Percentiles rank a stretch among this genome's conserved stretches.
These are phyloP conservation scores for Chaetomium sp. DNA, from an alignment of 2,329 filamentous ascomycete genomes.

Conservation along the genomic window DNA sequence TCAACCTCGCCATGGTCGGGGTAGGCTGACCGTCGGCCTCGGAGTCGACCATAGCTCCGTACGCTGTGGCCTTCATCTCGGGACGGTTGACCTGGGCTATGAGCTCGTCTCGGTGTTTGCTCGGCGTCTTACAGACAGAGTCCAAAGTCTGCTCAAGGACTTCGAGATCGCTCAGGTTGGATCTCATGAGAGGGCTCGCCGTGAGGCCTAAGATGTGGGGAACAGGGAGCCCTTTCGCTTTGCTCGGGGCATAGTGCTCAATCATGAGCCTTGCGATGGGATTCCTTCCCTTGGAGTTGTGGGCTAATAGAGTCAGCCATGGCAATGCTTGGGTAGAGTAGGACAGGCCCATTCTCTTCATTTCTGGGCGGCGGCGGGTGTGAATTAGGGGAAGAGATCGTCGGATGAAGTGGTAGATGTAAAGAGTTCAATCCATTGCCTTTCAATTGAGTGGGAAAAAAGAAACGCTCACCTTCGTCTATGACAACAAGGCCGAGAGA, in stretches of 20 bases:
- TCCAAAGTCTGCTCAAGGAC: conserved; percentile 70
- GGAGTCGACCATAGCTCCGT: conserved; percentile 31
- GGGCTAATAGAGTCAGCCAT: conserved; percentile 55
- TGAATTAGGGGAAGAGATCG: too few relatives aligned
- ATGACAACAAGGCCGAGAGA: conserved; percentile 72
- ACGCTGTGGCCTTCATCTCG: conserved; percentile 47
- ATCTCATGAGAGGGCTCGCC: conserved; percentile 73
- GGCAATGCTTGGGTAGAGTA: conserved; percentile 2
- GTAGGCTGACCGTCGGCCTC: conserved; percentile 39
- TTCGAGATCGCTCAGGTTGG: conserved; percentile 57
- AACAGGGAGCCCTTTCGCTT: conserved; percentile 42
- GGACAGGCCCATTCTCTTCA: too few relatives aligned
- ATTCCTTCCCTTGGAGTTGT: conserved; percentile 68
- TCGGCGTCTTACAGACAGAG: conserved; percentile 69
- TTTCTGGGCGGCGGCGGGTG: too few relatives aligned
- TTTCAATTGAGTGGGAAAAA: too few relatives aligned
- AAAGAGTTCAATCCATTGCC: too few relatives aligned
- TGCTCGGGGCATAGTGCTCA: conserved; percentile 64
- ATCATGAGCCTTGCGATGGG: conserved; percentile 72
- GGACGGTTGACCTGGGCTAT: conserved; percentile 70
- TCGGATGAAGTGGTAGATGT: too few relatives aligned
- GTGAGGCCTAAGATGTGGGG: conserved; percentile 78
- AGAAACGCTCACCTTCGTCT: conserved; percentile 70
- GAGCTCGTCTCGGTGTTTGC: conserved; percentile 68
- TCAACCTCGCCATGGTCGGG: conserved; percentile 49